Conservation (phyloP, 2,329 filamentous ascomycete genomes). For the Hypoxylon sp. region DNA sequence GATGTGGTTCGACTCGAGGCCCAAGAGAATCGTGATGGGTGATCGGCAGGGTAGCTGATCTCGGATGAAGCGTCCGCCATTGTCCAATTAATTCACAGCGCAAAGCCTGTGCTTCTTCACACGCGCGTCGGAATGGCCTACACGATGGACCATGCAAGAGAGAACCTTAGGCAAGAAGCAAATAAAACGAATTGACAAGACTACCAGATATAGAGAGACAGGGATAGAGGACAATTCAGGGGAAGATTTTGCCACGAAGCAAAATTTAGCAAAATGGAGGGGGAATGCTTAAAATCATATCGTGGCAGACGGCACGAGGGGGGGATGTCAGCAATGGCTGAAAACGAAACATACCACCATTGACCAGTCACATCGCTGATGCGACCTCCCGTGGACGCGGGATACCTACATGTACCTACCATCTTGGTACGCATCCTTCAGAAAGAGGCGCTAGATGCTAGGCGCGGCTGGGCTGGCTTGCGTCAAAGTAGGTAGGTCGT, state of each 20-base stretch:
- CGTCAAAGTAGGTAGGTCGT: constrained; percentile 3
- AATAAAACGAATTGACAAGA: neutral
- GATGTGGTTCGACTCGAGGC: constrained; percentile 21
- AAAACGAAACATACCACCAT: constrained; percentile 2
- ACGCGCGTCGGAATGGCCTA: neutral
- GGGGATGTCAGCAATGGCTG: constrained; percentile 24
- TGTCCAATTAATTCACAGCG: constrained; percentile 6
- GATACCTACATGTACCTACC: no score
- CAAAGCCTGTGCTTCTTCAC: constrained; percentile 1
- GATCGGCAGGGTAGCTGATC: constrained; percentile 1
- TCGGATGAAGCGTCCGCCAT: constrained; percentile 16
- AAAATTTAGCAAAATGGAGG: constrained; percentile 6
- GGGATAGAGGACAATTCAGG: no score
- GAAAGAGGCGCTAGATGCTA: constrained; percentile 21
- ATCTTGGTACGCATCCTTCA: constrained; percentile 21
- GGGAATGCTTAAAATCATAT: constrained; percentile 17
- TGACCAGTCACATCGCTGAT: constrained; percentile 18
- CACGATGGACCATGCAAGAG: neutral
- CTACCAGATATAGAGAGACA: neutral
- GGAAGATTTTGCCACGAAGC: constrained; percentile 16
- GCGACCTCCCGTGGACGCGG: constrained; percentile 4
- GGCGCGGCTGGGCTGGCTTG: constrained; percentile 10
- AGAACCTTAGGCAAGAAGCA: neutral
- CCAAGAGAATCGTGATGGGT: constrained; percentile 16
- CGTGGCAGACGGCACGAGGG: neutral